These are phyloP conservation scores for Abrus precatorius DNA, from an alignment of 306 rosid species.

Conservation along the genomic window DNA sequence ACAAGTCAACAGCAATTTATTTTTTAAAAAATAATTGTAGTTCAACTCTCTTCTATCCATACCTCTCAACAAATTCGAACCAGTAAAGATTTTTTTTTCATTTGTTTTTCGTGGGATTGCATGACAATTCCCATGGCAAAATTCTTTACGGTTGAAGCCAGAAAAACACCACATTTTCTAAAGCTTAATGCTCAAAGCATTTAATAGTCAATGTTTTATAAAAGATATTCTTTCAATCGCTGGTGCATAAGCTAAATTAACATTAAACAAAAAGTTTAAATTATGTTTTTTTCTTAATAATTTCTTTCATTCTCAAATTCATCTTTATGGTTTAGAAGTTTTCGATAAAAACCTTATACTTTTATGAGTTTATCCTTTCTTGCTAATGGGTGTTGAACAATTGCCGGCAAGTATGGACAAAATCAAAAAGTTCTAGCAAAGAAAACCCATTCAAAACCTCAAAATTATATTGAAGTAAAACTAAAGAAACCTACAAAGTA, in stretches of 20 bases:
- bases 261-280: background rate
- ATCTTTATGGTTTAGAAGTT: background rate
- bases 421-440: background rate
- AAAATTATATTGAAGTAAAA: background rate
- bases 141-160: background rate
- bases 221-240: background rate
- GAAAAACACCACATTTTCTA: background rate
- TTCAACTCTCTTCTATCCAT: conserved; percentile 39
- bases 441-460: background rate
- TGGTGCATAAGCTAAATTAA: background rate
- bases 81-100: background rate
- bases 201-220: background rate
- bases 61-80: conserved; percentile 38
- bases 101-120: conserved; percentile 22
- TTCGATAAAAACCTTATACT: background rate
- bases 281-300: background rate
- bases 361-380: background rate
- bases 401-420: background rate
- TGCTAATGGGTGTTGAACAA: background rate
- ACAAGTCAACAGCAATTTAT: conserved; percentile 36
- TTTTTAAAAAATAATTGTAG: background rate
- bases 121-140: background rate
- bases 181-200: background rate
- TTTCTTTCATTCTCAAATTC: background rate
- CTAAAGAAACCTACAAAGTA: background rate